phyloP scores from a whole-genome alignment of 192 early-diverging fungal genomes.

The Glomus cerebriforme region DNA sequence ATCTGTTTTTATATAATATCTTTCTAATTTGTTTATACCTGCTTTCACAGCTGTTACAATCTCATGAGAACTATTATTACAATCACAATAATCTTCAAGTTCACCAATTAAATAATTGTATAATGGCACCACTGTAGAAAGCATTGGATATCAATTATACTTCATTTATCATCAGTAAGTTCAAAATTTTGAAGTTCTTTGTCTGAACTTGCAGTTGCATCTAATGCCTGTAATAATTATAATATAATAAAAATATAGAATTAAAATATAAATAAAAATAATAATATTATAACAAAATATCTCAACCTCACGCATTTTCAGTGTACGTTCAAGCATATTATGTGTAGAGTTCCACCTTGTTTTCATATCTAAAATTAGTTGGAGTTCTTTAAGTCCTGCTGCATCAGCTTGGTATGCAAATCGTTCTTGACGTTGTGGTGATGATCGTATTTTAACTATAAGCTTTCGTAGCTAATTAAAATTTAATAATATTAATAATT shows the following conservation, averaged over 20 bases:
- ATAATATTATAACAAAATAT: neutral
- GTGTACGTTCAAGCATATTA: neutral
- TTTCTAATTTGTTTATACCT: neutral
- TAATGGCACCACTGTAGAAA: neutral
- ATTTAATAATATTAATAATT: neutral
- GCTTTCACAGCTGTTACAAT: neutral
- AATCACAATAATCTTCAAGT: neutral
- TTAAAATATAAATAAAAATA: neutral
- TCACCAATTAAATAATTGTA: constrained; percentile 13
- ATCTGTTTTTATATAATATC: constrained; percentile 8
- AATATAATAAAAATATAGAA: neutral
- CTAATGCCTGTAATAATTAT: neutral
- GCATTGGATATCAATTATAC: neutral
- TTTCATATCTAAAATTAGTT: neutral
- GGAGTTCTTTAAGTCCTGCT: neutral
- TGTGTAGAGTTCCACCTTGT: constrained; percentile 13
- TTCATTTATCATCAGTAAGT: too few relatives aligned
- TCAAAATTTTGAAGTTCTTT: neutral
- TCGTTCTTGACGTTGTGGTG: neutral
- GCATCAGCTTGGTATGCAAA: neutral
- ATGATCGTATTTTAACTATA: constrained; percentile 17
- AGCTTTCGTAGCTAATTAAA: neutral
- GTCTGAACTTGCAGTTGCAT: neutral
- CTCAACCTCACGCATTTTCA: neutral
- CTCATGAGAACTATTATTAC: neutral